Conservation (phyloP, 1,284 basidiomycete genomes). For the Ceratobasidium sp. region DNA sequence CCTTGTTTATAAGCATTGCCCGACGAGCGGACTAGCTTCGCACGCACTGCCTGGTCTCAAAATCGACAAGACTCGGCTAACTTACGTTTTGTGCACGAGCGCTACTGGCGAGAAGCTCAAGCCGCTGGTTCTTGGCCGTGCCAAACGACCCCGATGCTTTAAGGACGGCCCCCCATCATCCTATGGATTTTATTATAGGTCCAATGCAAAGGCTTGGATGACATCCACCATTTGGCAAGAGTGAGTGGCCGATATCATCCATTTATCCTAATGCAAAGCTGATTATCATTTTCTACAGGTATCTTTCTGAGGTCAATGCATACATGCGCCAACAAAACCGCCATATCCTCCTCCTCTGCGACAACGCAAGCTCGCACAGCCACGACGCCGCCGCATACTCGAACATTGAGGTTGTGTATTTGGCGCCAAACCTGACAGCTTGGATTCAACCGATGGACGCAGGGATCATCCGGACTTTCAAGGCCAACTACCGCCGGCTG, state of each 20-base stretch:
- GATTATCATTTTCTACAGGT: background rate
- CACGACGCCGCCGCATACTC: conserved; percentile 45
- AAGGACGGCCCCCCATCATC: background rate
- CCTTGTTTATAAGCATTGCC: conserved; percentile 50
- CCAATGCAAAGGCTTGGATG: conserved; percentile 19
- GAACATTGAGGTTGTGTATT: conserved; percentile 52
- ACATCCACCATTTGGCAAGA: conserved; percentile 31
- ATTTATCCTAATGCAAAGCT: background rate
- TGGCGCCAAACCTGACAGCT: conserved; percentile 53
- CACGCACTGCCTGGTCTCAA: conserved; percentile 53
- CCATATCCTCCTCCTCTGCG: conserved; percentile 51
- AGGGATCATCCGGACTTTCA: conserved; percentile 54
- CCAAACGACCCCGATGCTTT: background rate
- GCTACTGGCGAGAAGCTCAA: background rate
- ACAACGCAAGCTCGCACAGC: conserved; percentile 55
- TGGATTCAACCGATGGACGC: conserved; percentile 53
- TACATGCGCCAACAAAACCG: conserved; percentile 49
- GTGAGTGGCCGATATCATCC: conserved; percentile 27
- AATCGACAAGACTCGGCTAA: conserved; percentile 48
- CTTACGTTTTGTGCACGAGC: background rate
- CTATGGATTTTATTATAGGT: background rate
- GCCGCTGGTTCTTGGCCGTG: conserved; percentile 16
- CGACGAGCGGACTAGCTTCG: conserved; percentile 52
- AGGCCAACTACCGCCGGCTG: conserved; percentile 52
- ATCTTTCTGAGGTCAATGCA: conserved; percentile 42